These are phyloP conservation scores for Colletotrichum tabaci DNA, from an alignment of 2,329 filamentous ascomycete genomes.

Conservation along the genomic window DNA sequence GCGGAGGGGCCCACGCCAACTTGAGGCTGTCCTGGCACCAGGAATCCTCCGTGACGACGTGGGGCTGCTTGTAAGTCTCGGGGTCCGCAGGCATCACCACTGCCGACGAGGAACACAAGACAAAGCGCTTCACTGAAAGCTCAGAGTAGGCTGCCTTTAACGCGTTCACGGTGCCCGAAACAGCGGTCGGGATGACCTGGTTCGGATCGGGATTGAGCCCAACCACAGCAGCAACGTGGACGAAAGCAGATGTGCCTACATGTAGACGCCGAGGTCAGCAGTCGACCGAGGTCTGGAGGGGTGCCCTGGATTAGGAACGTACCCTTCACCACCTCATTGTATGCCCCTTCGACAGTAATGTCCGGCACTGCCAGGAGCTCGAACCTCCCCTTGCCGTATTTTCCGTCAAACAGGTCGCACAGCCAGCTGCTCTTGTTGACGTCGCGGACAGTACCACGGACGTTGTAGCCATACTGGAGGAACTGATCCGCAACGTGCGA, in stretches of 20 bases:
- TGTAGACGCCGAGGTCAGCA: slow-evolving; percentile 43
- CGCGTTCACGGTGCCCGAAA: slow-evolving; percentile 49
- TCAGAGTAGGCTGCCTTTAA: slow-evolving; percentile 53
- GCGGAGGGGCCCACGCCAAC: slow-evolving; percentile 54
- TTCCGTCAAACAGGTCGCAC: slow-evolving; percentile 47
- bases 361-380: slow-evolving; percentile 52
- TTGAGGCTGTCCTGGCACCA: slow-evolving; percentile 55
- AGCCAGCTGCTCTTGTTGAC: slow-evolving; percentile 49
- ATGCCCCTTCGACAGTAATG: slow-evolving; percentile 47
- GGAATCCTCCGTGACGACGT: slow-evolving; percentile 46
- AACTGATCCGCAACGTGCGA: slow-evolving; percentile 55
- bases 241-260: slow-evolving; percentile 48
- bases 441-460: slow-evolving; percentile 57
- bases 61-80: slow-evolving; percentile 43
- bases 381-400: slow-evolving; percentile 52
- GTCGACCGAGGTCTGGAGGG: accelerated
- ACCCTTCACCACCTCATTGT: slow-evolving; percentile 49
- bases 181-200: slow-evolving; percentile 52
- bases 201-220: slow-evolving; percentile 54
- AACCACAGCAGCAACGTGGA: slow-evolving; percentile 56
- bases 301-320: no score
- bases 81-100: slow-evolving; percentile 41
- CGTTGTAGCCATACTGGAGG: slow-evolving; percentile 53
- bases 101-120: slow-evolving; percentile 55
- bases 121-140: slow-evolving; percentile 54